Conservation (phyloP, 164 flowering plant genomes). For the Chimonanthus praecox region DNA sequence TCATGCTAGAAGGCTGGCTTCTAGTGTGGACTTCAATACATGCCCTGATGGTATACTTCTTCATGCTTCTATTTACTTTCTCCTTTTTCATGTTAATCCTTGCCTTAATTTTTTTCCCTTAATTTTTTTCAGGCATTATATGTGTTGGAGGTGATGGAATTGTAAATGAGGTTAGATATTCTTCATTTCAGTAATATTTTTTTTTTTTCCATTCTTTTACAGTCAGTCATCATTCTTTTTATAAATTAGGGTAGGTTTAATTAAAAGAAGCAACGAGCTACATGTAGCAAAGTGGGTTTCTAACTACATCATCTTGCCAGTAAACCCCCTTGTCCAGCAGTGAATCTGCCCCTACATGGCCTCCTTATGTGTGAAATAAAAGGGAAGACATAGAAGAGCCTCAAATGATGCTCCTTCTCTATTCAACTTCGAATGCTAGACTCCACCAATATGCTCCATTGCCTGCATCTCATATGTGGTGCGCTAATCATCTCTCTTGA, state of each 20-base stretch:
- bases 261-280: no score
- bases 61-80: conserved; percentile 4
- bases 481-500: no score
- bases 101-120: not conserved
- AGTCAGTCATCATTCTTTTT: not conserved
- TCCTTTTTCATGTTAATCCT: not conserved
- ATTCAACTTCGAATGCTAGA: no score
- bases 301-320: no score
- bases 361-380: no score
- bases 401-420: no score
- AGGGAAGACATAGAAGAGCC: no score
- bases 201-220: not conserved
- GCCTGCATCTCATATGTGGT: no score
- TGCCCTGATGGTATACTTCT: conserved; percentile 86
- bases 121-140: conserved; percentile 65
- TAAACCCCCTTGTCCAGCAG: no score
- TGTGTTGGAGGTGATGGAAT: conserved; percentile 99
- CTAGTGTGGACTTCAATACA: conserved; percentile 77
- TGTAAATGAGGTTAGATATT: conserved; percentile 82
- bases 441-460: no score
- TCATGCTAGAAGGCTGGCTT: conserved; percentile 83
- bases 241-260: not conserved
- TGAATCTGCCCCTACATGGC: no score
- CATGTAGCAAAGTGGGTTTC: no score
- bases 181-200: not conserved